Percentiles rank a stretch among this genome's conserved stretches.
These are phyloP conservation scores for Solanum dulcamara DNA, from an alignment of 257 asterid species.

Conservation along the genomic window DNA sequence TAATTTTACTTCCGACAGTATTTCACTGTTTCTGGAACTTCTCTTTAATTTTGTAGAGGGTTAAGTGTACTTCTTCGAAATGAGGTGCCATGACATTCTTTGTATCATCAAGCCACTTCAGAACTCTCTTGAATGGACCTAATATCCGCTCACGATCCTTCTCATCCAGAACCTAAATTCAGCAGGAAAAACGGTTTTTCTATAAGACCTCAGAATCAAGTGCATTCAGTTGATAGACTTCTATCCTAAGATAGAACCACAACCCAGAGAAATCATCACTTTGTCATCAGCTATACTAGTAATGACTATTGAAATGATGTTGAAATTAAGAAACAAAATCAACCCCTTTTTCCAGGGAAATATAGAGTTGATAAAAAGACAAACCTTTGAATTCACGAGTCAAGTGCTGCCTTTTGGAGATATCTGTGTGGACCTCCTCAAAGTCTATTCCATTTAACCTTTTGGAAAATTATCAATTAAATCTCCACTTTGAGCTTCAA, in stretches of 20 bases:
- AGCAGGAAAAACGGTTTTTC: background rate
- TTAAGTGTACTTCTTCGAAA: conserved; percentile 50
- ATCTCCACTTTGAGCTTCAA: background rate
- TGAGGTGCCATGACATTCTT: conserved; percentile 50
- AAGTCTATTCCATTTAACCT: conserved; percentile 75
- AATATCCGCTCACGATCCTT: conserved; percentile 43
- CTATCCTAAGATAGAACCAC: background rate
- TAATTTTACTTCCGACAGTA: background rate
- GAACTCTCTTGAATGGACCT: conserved; percentile 42
- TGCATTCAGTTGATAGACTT: background rate
- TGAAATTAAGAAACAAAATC: background rate
- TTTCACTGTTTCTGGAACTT: conserved; percentile 17
- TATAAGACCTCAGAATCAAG: background rate
- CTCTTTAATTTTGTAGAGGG: conserved; percentile 30
- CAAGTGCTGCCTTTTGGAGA: conserved; percentile 44
- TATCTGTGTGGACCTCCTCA: conserved; percentile 55
- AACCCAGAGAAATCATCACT: background rate
- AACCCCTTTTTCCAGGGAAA: background rate
- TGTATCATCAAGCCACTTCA: conserved; percentile 49
- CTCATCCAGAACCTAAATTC: conserved; percentile 40
- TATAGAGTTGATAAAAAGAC: background rate
- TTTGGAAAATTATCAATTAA: background rate
- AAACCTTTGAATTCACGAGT: conserved; percentile 68
- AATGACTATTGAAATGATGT: background rate
- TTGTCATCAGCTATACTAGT: background rate